phyloP scores from a whole-genome alignment of 1,284 basidiomycete species.

The Rhizopogon parksii region DNA sequence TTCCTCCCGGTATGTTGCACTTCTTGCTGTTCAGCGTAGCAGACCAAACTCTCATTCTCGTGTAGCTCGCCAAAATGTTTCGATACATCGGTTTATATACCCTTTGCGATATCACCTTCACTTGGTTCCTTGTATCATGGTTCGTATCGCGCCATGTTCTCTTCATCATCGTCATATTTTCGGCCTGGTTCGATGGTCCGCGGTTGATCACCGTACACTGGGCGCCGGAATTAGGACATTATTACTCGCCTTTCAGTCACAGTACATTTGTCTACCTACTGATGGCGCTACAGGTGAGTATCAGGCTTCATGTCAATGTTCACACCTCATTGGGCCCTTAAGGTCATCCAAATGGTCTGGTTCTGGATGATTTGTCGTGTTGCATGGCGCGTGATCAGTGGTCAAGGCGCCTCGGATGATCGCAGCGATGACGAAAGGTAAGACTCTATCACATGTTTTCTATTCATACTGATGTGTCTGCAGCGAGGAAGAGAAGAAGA shows the following conservation, averaged over 20 bases:
- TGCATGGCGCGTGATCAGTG: slow-evolving; percentile 73
- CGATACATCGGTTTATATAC: slow-evolving; percentile 72
- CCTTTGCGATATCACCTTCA: slow-evolving; percentile 75
- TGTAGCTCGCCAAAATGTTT: slow-evolving; percentile 86
- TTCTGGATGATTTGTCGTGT: slow-evolving; percentile 80
- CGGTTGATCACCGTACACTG: slow-evolving; percentile 46
- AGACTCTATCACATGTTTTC: slow-evolving; percentile 16
- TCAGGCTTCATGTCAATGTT: slow-evolving; percentile 9
- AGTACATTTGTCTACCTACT: slow-evolving; percentile 53
- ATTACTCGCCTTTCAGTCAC: slow-evolving; percentile 42
- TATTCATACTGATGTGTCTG: slow-evolving; percentile 11
- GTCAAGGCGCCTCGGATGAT: slow-evolving; percentile 75
- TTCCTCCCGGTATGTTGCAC: slow-evolving; percentile 71
- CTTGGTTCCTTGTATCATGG: slow-evolving; percentile 83
- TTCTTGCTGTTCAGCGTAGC: slow-evolving; percentile 4
- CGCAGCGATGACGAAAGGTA: slow-evolving; percentile 82
- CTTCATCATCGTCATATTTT: slow-evolving; percentile 66
- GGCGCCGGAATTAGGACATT: slow-evolving; percentile 55
- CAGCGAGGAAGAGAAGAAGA: slow-evolving; percentile 16
- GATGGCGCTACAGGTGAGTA: slow-evolving; percentile 52
- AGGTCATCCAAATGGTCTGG: slow-evolving; percentile 79
- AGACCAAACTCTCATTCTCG: neutral
- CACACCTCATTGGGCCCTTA: slow-evolving; percentile 10
- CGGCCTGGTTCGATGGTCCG: slow-evolving; percentile 46
- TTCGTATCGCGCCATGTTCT: slow-evolving; percentile 78